These are phyloP conservation scores for Macrophomina phaseolina DNA, from an alignment of 2,329 filamentous ascomycete genomes.

Conservation along the genomic window DNA sequence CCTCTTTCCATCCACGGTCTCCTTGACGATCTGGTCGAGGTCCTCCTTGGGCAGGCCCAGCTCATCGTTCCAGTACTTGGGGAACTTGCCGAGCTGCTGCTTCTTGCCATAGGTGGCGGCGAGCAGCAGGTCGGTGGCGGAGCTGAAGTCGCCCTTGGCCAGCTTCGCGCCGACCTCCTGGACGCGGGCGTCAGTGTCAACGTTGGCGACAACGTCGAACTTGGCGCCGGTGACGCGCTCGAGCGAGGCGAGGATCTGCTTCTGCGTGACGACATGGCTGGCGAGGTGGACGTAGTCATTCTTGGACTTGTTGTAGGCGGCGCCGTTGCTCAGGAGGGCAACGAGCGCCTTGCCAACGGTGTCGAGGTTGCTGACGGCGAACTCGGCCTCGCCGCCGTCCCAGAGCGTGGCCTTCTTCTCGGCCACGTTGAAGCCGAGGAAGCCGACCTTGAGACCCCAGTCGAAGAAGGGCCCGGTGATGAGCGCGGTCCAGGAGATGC, in stretches of 20 bases:
- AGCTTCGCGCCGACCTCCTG: slow-evolving; percentile 43
- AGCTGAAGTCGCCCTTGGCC: slow-evolving; percentile 42
- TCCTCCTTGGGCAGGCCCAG: slow-evolving; percentile 49
- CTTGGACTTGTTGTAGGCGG: slow-evolving; percentile 35
- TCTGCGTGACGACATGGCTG: slow-evolving; percentile 64
- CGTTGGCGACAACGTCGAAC: slow-evolving; percentile 55
- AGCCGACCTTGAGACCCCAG: slow-evolving; percentile 58
- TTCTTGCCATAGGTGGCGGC: slow-evolving; percentile 31
- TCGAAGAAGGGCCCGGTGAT: slow-evolving; percentile 67
- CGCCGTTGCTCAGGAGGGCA: slow-evolving; percentile 54
- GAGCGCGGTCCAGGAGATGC: slow-evolving; percentile 65
- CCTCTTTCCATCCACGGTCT: background rate
- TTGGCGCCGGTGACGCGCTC: slow-evolving; percentile 60
- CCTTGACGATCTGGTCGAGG: slow-evolving; percentile 35
- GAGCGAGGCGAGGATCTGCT: slow-evolving; percentile 59
- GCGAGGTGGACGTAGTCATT: slow-evolving; percentile 66
- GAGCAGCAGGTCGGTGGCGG: slow-evolving; percentile 34
- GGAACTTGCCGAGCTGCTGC: slow-evolving; percentile 36
- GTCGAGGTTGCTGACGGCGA: slow-evolving; percentile 58
- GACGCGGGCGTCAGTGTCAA: slow-evolving; percentile 36
- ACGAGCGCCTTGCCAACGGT: slow-evolving; percentile 60
- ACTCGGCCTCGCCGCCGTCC: slow-evolving; percentile 61
- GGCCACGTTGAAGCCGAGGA: slow-evolving; percentile 59
- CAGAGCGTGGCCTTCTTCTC: slow-evolving; percentile 60
- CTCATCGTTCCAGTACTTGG: slow-evolving; percentile 48